Percentiles rank a stretch among this genome's conserved stretches.
These are phyloP conservation scores for Phytophthora agathidicida DNA, from an alignment of 352 stramenopile genomes.

Conservation along the genomic window DNA sequence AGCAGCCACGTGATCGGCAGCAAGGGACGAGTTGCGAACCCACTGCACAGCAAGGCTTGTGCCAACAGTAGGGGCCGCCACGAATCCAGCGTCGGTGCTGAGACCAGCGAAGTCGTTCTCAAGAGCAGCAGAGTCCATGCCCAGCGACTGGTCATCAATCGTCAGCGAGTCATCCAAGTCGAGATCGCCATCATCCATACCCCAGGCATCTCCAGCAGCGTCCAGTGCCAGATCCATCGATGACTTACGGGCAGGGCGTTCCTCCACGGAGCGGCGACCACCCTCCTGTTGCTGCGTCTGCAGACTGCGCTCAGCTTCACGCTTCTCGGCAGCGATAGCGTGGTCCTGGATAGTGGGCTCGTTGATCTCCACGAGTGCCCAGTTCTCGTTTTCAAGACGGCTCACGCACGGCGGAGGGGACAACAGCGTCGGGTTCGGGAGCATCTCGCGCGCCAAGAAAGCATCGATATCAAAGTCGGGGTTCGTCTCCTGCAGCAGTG, in stretches of 20 bases:
- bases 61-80: constrained; percentile 91
- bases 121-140: constrained; percentile 51
- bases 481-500: constrained; percentile 92
- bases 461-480: constrained; percentile 68
- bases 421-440: constrained; percentile 82
- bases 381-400: constrained; percentile 95
- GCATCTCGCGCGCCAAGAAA: constrained; percentile 74
- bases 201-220: constrained; percentile 74
- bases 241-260: constrained; percentile 58
- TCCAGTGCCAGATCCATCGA: constrained; percentile 82
- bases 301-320: constrained; percentile 72
- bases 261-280: constrained; percentile 40
- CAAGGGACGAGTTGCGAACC: constrained; percentile 96
- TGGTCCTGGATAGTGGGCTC: constrained; percentile 88
- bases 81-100: constrained; percentile 71
- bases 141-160: constrained; percentile 47
- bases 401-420: constrained; percentile 95
- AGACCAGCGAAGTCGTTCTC: constrained; percentile 59
- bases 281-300: constrained; percentile 55
- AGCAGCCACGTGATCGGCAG: constrained; percentile 97
- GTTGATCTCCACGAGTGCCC: constrained; percentile 97
- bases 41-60: constrained; percentile 91
- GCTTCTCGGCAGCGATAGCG: constrained; percentile 79
- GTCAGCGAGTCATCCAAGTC: constrained; percentile 83
- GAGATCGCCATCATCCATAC: constrained; percentile 87